Base-by-base conservation (phyloP, 139 green algal species). In the Spirogloea muscicola region DNA sequence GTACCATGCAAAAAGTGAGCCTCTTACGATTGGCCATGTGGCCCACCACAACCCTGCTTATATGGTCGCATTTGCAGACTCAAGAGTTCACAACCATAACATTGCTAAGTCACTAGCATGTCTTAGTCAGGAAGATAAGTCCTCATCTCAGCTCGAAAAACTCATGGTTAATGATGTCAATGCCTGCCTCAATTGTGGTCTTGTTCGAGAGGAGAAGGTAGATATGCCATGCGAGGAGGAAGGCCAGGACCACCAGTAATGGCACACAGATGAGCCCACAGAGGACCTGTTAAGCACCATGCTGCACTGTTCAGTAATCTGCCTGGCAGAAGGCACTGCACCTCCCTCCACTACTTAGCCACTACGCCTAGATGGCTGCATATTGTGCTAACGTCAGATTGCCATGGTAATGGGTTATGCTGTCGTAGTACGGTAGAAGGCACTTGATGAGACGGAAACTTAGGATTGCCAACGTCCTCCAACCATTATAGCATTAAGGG, bases 141-240 rank as follows among this genome's bases (percentile, higher is more conserved):
- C 34, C n/a, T 18, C 9, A 60, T 33, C 5, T 25, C 31, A n/a
- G 51, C 9, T 60, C n/a, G 51, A 5, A 9, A 60, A 9, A 60
- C 9, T 9, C 9, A 25, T 5, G 31, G 13, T 18, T 5, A 33
- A 84, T 58, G 13, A 68, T 7, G 5, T 37, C 31, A 72, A 21
- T n/a, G 49, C 49, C 49, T 40, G 72, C 72, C 72, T 96, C 91
- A 37, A 96, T 94, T 3, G 91, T 95, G 0, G 90, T 96, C 68
- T 89, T 89, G 86, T 96, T 96, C 29, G 29, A 65, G 13, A 79
- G 25, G 0, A 88, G 36, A 29, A 96, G 85, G 41, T 88, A 86
- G 37, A 84, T 46, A 58, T 96, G 89, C 90, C 90, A 96, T 25
- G 41, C 58, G 27, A 94, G 80, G 59, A 96, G 86, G 82, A 91